Conservation (phyloP, 2,329 filamentous ascomycete species). For the Colletotrichum eremochloae region DNA sequence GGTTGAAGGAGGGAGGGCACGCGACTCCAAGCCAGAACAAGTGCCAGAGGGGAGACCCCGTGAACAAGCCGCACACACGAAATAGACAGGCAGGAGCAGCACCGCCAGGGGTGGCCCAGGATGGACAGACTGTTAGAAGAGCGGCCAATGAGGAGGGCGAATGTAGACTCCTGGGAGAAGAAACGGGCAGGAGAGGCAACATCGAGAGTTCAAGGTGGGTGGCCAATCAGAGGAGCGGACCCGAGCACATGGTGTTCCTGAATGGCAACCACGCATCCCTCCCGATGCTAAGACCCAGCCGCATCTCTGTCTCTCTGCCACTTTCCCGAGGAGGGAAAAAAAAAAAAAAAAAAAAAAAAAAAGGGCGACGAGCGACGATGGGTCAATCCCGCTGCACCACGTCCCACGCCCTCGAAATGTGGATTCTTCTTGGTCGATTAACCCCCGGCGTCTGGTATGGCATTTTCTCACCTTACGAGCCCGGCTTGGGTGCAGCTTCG, state of each 20-base stretch:
- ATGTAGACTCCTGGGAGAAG: constrained; percentile 34
- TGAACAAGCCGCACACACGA: constrained; percentile 3
- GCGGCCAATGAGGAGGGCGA: constrained; percentile 29
- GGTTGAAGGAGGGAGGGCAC: constrained; percentile 33
- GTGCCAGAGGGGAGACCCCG: constrained; percentile 19
- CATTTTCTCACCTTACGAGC: background rate
- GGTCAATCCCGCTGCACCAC: background rate
- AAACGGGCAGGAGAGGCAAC: constrained; percentile 42
- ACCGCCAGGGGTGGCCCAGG: background rate
- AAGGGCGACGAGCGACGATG: no score
- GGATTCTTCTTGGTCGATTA: constrained; percentile 19
- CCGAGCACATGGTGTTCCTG: constrained; percentile 41
- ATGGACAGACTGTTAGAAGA: background rate
- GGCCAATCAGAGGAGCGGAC: constrained; percentile 36
- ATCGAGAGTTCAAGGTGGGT: constrained; percentile 5
- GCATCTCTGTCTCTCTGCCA: background rate
- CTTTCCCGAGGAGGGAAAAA: background rate
- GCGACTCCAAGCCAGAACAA: constrained; percentile 36
- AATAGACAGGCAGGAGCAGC: background rate
- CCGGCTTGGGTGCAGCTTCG: constrained; percentile 14
- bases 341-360: no score
- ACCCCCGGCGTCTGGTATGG: background rate
- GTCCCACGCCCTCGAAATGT: constrained; percentile 29
- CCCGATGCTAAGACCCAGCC: constrained; percentile 19
- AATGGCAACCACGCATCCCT: constrained; percentile 29